Percentiles rank a stretch among this genome's conserved stretches.
These are phyloP conservation scores for Stentor coeruleus DNA, from an alignment of 73 alveolate genomes.

Conservation along the genomic window DNA sequence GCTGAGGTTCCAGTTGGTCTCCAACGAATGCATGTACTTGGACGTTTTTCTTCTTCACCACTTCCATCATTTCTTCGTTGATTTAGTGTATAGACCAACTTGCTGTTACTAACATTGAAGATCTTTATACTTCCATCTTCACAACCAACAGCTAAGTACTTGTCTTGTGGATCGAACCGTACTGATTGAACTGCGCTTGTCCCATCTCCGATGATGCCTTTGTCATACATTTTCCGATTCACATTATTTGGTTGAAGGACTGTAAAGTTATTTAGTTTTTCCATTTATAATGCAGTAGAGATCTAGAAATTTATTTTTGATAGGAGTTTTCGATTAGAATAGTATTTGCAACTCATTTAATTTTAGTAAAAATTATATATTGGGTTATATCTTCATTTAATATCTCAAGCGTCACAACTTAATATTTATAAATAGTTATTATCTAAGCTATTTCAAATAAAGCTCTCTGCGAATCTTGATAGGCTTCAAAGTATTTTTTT, in stretches of 20 bases:
- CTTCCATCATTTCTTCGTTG: background rate
- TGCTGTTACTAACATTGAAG: slow-evolving; percentile 67
- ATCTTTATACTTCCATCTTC: slow-evolving; percentile 80
- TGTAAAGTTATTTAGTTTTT: background rate
- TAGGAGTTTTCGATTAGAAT: too few species aligned
- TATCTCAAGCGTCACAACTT: too few species aligned
- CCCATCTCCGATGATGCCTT: slow-evolving; percentile 15
- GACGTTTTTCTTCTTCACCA: slow-evolving; percentile 40
- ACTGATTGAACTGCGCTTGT: slow-evolving; percentile 59
- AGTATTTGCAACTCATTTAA: too few species aligned
- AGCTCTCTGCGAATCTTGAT: background rate
- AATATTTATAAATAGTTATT: too few species aligned
- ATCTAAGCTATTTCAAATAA: background rate
- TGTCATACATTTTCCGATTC: slow-evolving; percentile 8
- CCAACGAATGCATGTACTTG: slow-evolving; percentile 79
- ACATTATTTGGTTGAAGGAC: slow-evolving; percentile 20
- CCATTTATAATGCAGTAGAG: slow-evolving; percentile 16
- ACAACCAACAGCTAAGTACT: slow-evolving; percentile 77
- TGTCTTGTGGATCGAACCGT: slow-evolving; percentile 72
- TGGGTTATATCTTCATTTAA: too few species aligned
- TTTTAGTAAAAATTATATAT: too few species aligned
- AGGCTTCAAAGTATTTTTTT: background rate
- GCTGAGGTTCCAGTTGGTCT: slow-evolving; percentile 80
- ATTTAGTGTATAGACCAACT: slow-evolving; percentile 38
- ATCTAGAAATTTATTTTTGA: too few species aligned